Evolutionary conservation across 1,139 yeast species (phyloP), one percentile per base, ranked within the genome.

Genomic region (Scheffersomyces insectosa): DNA sequence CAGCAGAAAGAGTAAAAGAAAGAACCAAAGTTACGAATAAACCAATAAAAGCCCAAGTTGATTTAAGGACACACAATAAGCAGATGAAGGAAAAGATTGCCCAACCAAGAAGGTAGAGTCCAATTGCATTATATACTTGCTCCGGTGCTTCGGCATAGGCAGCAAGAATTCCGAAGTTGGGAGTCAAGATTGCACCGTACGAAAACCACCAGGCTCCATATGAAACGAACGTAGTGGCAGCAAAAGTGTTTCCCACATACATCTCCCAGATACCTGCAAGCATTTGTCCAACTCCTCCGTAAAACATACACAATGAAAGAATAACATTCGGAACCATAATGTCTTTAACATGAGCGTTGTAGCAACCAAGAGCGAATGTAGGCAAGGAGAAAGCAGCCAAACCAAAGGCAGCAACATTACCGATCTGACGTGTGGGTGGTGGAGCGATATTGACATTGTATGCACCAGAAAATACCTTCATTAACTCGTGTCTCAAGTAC

Each of bases 181-280:
- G 60, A 8, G 68, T 52, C 40, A 57, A 54, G n/a, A 68, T 59
- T 1, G 66, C 57, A 41, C 68, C 72, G 52, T 63, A 79, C 1
- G 69, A 58, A 51, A 63, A 55, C 61, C 71, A 71, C 57, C 70
- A 70, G 9, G 68, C 63, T 28, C 73, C 75, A 43, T 62, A 69
- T 46, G 66, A 59, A 14, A 62, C 55, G 39, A 70, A 57, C 25
- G 70, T 62, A 6, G 70, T 69, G 4, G 69, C 71, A 33, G 70
- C 75, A 44, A 66, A 70, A 16, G 69, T 55, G 51, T 70, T 70
- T 1, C 65, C 66, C 34, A 59, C 54, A 29, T 59, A 50, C 45
- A 79, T 58, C 54, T 78, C 83, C 81, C 81, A 79, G 46, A 75
- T 62, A 3, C 84, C 84, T 5, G 77, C 77, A 32, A 75, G 60